These are phyloP conservation scores for Onygenales sp. DNA, from an alignment of 2,329 filamentous ascomycete species.

Conservation along the genomic window DNA sequence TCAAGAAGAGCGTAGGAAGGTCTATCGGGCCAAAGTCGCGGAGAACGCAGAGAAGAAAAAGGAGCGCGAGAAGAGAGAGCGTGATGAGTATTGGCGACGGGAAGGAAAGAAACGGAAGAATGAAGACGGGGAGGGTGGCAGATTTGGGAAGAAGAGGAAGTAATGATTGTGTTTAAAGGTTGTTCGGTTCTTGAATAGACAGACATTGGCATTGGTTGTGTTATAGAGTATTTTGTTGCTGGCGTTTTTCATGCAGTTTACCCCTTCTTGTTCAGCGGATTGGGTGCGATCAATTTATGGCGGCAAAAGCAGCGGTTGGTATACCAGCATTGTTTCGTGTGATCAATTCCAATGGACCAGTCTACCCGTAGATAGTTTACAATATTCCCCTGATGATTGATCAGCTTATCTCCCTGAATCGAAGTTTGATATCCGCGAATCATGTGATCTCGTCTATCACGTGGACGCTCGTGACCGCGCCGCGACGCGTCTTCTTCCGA, in stretches of 20 bases:
- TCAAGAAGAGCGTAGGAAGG: slow-evolving; percentile 77
- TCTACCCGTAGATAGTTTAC: background rate
- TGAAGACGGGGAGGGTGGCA: slow-evolving; percentile 42
- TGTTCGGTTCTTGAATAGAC: background rate
- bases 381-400: background rate
- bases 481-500: slow-evolving; percentile 3
- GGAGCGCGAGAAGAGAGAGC: slow-evolving; percentile 80
- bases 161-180: slow-evolving; percentile 14
- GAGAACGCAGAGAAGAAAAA: slow-evolving; percentile 77
- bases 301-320: background rate
- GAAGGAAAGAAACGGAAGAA: slow-evolving; percentile 74
- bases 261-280: background rate
- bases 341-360: background rate
- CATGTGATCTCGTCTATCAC: background rate
- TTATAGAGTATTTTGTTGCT: background rate
- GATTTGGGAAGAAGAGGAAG: slow-evolving; percentile 37
- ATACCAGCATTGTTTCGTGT: background rate
- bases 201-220: background rate
- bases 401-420: background rate
- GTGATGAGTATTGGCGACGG: slow-evolving; percentile 81
- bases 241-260: background rate
- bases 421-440: background rate
- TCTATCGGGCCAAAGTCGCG: slow-evolving; percentile 73
- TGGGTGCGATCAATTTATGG: background rate
- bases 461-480: slow-evolving; percentile 3